Base-by-base conservation (phyloP, 148 eudicot genomes). In the Spergularia marina region DNA sequence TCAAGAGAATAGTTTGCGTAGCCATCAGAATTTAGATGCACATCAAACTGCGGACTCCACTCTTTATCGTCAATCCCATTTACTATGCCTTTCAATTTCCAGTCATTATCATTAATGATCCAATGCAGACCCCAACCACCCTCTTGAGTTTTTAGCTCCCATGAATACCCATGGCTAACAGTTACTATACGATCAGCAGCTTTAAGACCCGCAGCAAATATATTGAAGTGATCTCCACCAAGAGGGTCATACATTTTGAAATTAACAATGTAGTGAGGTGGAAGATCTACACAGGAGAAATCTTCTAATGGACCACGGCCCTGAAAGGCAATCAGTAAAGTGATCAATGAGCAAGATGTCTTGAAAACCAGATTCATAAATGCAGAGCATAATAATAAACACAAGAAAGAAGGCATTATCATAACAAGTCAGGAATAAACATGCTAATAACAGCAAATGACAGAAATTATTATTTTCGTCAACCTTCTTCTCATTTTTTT, bases 111-210 rank as follows among this genome's bases (percentile, higher is more conserved):
- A 14, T 86, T 92, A 16, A 91, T 91, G 77, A 89, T 85, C 11
- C 80, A 78, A 63, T 91, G 87, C 61, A 96, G 84, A 63, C 99
- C 99, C 99, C 99, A 96, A 21, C 99, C 99, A 11, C 99, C 99
- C 76, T 96, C 97, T 3, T 68, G 60, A 5, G 99, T 96, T 82
- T 88, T 96, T 39, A 96, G 82, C 83, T 96, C 99, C 99, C 98
- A 82, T 9, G 99, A 85, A 75, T 96, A 96, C 44, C 98, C 98
- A 54, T 96, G 99, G 73, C 99, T 96, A 53, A 96, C 99, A 6
- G 98, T 91, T 36, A 96, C 93, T 17, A 92, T 78, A 51, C 98
- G 97, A 64, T 96, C 99, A 16, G 98, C 99, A 3, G 89, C 77
- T 52, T 92, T 96, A 9, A 96, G 69, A 77, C 99, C 97, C 18